Conservation (phyloP, 352 stramenopile species). For the Phytopythium mirpurense region DNA sequence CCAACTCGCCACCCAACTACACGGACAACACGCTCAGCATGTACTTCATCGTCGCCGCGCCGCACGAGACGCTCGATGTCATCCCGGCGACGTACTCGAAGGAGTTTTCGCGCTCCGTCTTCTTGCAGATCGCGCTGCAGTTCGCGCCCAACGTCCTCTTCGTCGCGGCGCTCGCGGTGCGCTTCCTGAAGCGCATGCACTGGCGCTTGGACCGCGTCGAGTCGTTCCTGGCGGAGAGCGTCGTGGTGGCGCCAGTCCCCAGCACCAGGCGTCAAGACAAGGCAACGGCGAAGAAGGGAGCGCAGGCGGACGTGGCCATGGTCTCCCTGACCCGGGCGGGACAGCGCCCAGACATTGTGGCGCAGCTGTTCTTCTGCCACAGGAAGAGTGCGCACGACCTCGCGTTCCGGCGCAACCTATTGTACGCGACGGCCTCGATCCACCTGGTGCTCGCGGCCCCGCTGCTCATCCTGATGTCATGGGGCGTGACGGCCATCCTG, state of each 20-base stretch:
- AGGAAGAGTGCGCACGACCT: slow-evolving; percentile 52
- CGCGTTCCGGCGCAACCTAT: slow-evolving; percentile 73
- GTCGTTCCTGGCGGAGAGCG: slow-evolving; percentile 70
- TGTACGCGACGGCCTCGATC: slow-evolving; percentile 60
- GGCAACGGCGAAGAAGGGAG: neutral
- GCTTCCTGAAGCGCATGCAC: slow-evolving; percentile 70
- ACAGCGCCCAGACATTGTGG: slow-evolving; percentile 55
- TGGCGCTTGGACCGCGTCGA: slow-evolving; percentile 75
- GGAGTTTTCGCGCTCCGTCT: slow-evolving; percentile 59
- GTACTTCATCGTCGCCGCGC: slow-evolving; percentile 78
- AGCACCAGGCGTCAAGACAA: slow-evolving; percentile 10
- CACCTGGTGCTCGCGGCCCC: slow-evolving; percentile 49
- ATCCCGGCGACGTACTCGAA: slow-evolving; percentile 65
- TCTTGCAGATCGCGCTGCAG: slow-evolving; percentile 51
- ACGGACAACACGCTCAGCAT: slow-evolving; percentile 64
- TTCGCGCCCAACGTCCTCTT: slow-evolving; percentile 44
- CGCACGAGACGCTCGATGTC: slow-evolving; percentile 53
- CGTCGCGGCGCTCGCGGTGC: slow-evolving; percentile 39
- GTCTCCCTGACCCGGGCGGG: slow-evolving; percentile 1
- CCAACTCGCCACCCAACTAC: slow-evolving; percentile 51
- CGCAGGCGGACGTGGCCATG: slow-evolving; percentile 1
- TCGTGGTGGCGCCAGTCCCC: slow-evolving; percentile 15
- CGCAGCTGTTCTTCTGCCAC: slow-evolving; percentile 77
- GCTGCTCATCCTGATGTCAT: slow-evolving; percentile 57
- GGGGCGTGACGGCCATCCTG: slow-evolving; percentile 65